Percentiles rank a stretch among this genome's conserved stretches.
Conservation (phyloP, 1,284 basidiomycete genomes). For the Apiotrichum akiyoshidainum region DNA sequence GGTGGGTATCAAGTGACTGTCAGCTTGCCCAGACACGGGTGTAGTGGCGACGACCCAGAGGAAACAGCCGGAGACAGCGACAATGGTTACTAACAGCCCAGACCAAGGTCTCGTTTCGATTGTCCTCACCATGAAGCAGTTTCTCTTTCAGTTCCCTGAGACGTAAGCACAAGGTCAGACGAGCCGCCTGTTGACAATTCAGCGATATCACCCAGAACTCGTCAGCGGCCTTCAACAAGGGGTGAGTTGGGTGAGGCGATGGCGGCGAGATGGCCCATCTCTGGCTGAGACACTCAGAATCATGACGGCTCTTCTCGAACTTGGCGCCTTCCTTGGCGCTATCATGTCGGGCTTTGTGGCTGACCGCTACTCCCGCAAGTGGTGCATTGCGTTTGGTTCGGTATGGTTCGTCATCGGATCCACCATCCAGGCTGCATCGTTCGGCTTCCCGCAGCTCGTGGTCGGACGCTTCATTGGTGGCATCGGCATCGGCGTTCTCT, state of each 20-base stretch:
- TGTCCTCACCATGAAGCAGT: slow-evolving; percentile 33
- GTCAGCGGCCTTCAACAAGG: slow-evolving; percentile 27
- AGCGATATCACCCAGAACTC: slow-evolving; percentile 15
- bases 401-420: slow-evolving; percentile 28
- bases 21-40: no score
- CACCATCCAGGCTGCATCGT: neutral
- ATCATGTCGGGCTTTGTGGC: slow-evolving; percentile 29
- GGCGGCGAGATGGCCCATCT: no score
- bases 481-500: slow-evolving; percentile 36
- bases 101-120: slow-evolving; percentile 43
- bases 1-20: neutral
- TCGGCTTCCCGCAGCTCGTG: neutral
- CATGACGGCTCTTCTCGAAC: slow-evolving; percentile 39
- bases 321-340: slow-evolving; percentile 41
- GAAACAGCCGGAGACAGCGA: no score
- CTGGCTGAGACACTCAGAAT: slow-evolving; percentile 1
- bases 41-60: neutral
- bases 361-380: slow-evolving; percentile 32
- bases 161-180: slow-evolving; percentile 2
- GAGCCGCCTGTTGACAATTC: no score
- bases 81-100: no score
- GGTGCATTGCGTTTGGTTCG: slow-evolving; percentile 25
- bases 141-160: slow-evolving; percentile 32
- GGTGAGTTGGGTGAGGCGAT: neutral
- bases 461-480: slow-evolving; percentile 2